Base-by-base conservation (phyloP, 73 alveolate species). In the Paramecium tetraurelia region DNA sequence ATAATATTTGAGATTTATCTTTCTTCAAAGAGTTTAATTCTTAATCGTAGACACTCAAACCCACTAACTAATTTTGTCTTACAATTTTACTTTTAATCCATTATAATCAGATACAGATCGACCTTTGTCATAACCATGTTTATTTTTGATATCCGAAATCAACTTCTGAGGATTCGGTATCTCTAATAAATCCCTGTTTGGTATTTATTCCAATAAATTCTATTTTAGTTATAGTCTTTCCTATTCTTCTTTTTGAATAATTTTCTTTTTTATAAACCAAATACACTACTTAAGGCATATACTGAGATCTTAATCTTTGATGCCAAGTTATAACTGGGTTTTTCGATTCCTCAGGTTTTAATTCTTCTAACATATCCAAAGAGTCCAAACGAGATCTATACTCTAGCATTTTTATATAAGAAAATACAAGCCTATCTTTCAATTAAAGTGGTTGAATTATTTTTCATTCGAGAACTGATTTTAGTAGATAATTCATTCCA, bases 251-350 rank as follows among this genome's bases (percentile, higher is more conserved):
- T 72, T 72, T 38, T 72, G 27, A 4, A 72, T 72, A 21, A 36
- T 36, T 40, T 72, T 35, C 86, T 36, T 68, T 16, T 1, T 63
- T 0, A 31, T 11, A 63, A 11, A 63, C 48, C 0, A 40, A 31
- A 10, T 31, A 4, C 3, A 59, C 5, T 27, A 63, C 84, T 63
- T 63, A 63, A 36, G 86, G 86, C 3, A 0, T 72, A 38, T 72
- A 72, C 35, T 72, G 18, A 36, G 86, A 72, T 72, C 86, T 72
- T 72, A 72, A 10, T 35, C 86, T 33, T 21, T 72, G 18, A 72
- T 72, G 86, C 86, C 86, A 72, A n/a, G 86, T 36, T 35, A 72
- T 72, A 10, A 72, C 86, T 36, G 86, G 86, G 16, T 72, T 36
- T 72, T 43, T 33, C 0, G 86, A 72, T 72, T 72, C 86, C 5